Conservation (phyloP, 2,329 filamentous ascomycete species). For the Dactylonectria macrodidyma region DNA sequence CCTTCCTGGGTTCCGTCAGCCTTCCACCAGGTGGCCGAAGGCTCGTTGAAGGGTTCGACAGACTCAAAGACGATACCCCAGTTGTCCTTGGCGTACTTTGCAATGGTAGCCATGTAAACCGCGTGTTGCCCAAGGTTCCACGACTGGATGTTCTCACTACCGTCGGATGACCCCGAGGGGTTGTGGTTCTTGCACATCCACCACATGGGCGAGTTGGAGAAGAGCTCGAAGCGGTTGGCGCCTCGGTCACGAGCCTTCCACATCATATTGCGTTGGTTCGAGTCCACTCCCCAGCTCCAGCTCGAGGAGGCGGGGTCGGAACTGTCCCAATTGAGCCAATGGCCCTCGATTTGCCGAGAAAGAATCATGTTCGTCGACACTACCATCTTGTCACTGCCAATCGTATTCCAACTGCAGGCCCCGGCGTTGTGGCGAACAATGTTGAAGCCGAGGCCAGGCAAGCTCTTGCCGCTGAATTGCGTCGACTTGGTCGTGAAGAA, state of each 20-base stretch:
- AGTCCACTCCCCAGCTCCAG: background rate
- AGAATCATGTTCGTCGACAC: background rate
- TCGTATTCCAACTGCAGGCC: background rate
- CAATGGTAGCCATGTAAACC: background rate
- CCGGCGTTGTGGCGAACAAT: background rate
- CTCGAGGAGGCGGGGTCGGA: background rate
- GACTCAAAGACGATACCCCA: background rate
- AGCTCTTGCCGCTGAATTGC: too few relatives aligned
- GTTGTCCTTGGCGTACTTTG: background rate
- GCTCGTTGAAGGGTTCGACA: background rate
- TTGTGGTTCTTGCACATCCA: constrained; percentile 15
- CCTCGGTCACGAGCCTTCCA: background rate
- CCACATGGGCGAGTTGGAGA: constrained; percentile 15
- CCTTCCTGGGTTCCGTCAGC: background rate
- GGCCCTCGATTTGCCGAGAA: background rate
- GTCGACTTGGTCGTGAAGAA: too few relatives aligned
- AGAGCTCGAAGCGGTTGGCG: background rate
- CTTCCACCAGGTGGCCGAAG: background rate
- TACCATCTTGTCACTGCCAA: background rate
- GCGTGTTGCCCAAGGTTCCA: background rate
- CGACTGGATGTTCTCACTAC: background rate
- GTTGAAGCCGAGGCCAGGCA: background rate
- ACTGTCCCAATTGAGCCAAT: background rate
- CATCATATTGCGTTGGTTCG: background rate
- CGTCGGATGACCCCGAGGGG: constrained; percentile 2